Evolutionary conservation across 352 stramenopile species (phyloP).

Genomic region (Globisporangium parvum): DNA sequence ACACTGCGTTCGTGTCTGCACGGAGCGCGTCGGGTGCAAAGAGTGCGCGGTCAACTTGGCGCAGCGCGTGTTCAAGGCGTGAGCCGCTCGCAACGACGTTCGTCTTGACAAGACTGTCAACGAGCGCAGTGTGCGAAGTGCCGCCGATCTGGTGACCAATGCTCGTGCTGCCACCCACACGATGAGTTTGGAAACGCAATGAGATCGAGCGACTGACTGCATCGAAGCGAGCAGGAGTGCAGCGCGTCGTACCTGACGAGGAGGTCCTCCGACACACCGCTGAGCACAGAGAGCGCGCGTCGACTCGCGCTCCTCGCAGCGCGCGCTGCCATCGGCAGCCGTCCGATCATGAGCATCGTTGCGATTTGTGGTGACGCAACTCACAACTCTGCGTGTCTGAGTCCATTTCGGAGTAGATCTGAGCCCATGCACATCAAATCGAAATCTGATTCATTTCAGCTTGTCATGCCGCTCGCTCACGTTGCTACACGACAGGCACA

Average conservation of each 20-base stretch:
- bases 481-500: conserved; percentile 47
- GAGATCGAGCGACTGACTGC: too few species aligned
- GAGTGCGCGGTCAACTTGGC: conserved; percentile 52
- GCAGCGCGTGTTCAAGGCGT: conserved; percentile 54
- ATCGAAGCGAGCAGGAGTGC: background rate
- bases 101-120: conserved; percentile 72
- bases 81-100: conserved; percentile 55
- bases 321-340: background rate
- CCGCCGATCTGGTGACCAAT: conserved; percentile 82
- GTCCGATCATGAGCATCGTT: conserved; percentile 3
- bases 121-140: conserved; percentile 49
- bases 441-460: background rate
- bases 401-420: conserved; percentile 3
- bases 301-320: background rate
- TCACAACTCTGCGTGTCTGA: conserved; percentile 6
- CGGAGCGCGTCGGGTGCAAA: conserved; percentile 38
- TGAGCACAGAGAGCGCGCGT: conserved; percentile 47
- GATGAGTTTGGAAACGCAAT: background rate
- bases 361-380: background rate
- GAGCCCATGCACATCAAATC: background rate
- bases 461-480: too few species aligned
- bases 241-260: conserved; percentile 40
- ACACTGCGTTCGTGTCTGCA: conserved; percentile 27
- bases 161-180: conserved; percentile 33
- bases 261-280: conserved; percentile 71